phyloP scores from a whole-genome alignment of 805 yeast genomes.

The Kodamaea kaohsiungensis region DNA sequence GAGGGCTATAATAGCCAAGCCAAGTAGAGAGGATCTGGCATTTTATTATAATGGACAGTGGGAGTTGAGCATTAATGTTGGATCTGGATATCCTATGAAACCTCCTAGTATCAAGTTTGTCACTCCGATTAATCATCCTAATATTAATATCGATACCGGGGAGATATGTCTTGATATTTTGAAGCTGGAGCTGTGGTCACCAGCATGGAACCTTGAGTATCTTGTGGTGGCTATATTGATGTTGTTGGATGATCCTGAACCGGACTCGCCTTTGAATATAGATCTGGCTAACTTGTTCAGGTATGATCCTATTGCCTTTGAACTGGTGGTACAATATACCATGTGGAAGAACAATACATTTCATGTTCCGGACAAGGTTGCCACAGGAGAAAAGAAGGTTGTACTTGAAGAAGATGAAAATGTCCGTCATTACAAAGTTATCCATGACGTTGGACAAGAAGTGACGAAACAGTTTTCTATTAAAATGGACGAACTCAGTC shows the following conservation, averaged over 20 bases:
- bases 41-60: conserved; percentile 54
- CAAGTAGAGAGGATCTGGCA: conserved; percentile 43
- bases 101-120: conserved; percentile 59
- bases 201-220: conserved; percentile 66
- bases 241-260: conserved; percentile 64
- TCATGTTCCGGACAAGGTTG: conserved; percentile 5
- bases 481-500: conserved; percentile 34
- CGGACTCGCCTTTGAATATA: conserved; percentile 68
- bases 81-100: conserved; percentile 51
- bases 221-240: conserved; percentile 57
- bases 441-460: conserved; percentile 35
- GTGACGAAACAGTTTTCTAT: conserved; percentile 33
- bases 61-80: conserved; percentile 47
- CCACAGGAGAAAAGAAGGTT: conserved; percentile 5
- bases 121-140: conserved; percentile 45
- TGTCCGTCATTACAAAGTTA: conserved; percentile 15
- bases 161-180: conserved; percentile 72
- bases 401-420: neutral
- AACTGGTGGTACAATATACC: conserved; percentile 40
- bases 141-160: conserved; percentile 49
- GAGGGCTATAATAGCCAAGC: conserved; percentile 54
- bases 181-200: conserved; percentile 62
- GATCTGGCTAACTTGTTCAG: conserved; percentile 65
- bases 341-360: conserved; percentile 42
- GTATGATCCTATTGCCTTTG: conserved; percentile 40